A percentile compares a stretch with the other conserved stretches of the same genome.
Conservation (phyloP, 2,329 filamentous ascomycete species). For the Colletotrichum sp. region DNA sequence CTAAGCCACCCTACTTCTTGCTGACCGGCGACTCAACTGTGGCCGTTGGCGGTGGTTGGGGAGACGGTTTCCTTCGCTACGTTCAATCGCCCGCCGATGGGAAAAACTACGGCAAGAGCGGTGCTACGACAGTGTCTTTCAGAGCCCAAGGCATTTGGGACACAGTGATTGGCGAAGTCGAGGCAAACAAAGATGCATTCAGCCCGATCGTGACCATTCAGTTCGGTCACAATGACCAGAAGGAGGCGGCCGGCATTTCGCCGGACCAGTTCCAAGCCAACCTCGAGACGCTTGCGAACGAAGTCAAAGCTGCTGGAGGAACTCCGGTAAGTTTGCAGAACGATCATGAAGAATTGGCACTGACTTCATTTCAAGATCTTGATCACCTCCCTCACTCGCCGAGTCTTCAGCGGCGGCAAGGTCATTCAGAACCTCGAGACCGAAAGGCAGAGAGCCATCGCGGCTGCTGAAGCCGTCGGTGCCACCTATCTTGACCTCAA, state of each 20-base stretch:
- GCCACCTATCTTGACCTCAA: constrained; percentile 56
- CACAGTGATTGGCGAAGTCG: constrained; percentile 48
- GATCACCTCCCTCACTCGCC: constrained; percentile 59
- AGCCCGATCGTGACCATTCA: constrained; percentile 36
- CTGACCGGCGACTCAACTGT: constrained; percentile 57
- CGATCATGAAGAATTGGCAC: neutral
- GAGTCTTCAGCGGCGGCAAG: constrained; percentile 47
- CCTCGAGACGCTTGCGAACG: constrained; percentile 49
- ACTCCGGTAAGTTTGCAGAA: constrained; percentile 37
- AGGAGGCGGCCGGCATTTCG: constrained; percentile 49
- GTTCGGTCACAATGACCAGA: constrained; percentile 70
- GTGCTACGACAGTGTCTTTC: constrained; percentile 62
- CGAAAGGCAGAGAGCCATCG: constrained; percentile 50
- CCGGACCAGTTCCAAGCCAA: constrained; percentile 55
- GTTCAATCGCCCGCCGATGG: constrained; percentile 54
- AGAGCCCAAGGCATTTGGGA: constrained; percentile 57
- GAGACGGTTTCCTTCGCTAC: constrained; percentile 60
- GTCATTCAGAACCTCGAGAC: constrained; percentile 53
- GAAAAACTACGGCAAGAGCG: constrained; percentile 61
- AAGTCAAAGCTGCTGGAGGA: constrained; percentile 47
- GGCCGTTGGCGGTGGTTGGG: constrained; percentile 57
- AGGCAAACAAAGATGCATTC: constrained; percentile 35
- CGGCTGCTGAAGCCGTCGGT: constrained; percentile 45
- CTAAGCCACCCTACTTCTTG: constrained; percentile 48
- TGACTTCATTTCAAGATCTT: constrained; percentile 41